Percentiles rank a stretch among this genome's conserved stretches.
These are phyloP conservation scores for Cytospora paraplurivora DNA, from an alignment of 2,329 filamentous ascomycete genomes.

Conservation along the genomic window DNA sequence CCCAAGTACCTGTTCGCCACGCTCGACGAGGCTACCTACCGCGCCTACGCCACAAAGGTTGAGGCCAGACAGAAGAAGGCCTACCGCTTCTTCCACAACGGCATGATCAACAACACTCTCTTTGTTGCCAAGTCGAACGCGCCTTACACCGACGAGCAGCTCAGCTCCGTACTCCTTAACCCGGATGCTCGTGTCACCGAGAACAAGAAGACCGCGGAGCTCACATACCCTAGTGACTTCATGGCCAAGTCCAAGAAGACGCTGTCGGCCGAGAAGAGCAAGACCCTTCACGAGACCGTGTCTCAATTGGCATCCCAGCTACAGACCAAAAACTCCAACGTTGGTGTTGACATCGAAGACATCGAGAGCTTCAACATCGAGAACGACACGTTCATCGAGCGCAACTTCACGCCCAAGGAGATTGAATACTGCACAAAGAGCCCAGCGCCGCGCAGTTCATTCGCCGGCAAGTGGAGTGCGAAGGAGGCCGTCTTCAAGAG, in stretches of 20 bases:
- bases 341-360: constrained; percentile 93
- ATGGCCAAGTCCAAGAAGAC: constrained; percentile 64
- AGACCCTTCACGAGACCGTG: constrained; percentile 73
- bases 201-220: constrained; percentile 83
- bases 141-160: constrained; percentile 86
- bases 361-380: constrained; percentile 86
- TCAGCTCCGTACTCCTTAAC: constrained; percentile 88
- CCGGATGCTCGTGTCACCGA: constrained; percentile 81
- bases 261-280: constrained; percentile 48
- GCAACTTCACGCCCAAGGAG: constrained; percentile 88
- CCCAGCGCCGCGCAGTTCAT: constrained; percentile 81
- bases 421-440: constrained; percentile 84
- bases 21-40: constrained; percentile 84
- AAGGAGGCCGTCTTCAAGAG: constrained; percentile 99
- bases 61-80: constrained; percentile 96
- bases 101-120: constrained; percentile 95
- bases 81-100: constrained; percentile 98
- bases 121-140: constrained; percentile 94
- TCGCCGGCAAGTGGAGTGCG: constrained; percentile 93
- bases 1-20: constrained; percentile 93
- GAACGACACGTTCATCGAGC: constrained; percentile 90
- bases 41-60: constrained; percentile 83
- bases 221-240: constrained; percentile 71
- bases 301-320: constrained; percentile 72
- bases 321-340: constrained; percentile 69